Evolutionary conservation across 2,329 filamentous ascomycete genomes (phyloP), one percentile per base, ranked within the genome.

Genomic region (Sclerotinia nivalis): DNA sequence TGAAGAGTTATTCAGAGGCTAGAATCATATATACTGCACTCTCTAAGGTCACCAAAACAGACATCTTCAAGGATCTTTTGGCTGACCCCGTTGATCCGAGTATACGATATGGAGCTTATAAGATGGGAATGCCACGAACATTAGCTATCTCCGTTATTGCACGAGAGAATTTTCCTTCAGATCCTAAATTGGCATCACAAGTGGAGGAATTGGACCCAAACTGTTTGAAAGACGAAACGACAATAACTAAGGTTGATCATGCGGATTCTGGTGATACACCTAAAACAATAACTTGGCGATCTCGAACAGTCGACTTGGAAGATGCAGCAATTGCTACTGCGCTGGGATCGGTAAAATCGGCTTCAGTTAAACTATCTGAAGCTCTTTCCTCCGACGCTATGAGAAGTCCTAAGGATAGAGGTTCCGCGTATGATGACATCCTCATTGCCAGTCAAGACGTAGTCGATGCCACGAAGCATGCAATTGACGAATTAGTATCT

Each of bases 71-170:
- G 78, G 95, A 98, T 72, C 85, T 97, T 34, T 83, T 99, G 70
- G 88, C 91, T 61, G 90, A 92, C 76, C 96, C 92, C 6, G 90
- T 97, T 72, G 96, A 99, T 78, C 94, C 94, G 2, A 97, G 93
- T 72, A 92, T 99, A 76, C 90, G 95, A 73, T 98, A 96, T 80
- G 94, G 94, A 49, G 93, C 96, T 25, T 98, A 98, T 79, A 93
- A 97, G 80, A 86, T 93, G 78, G 91, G 95, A 79, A 87, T 97
- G 45, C 92, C 95, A 0, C 89, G 96, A 56, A 97, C 93, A 2
- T 87, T 93, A 68, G 90, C 94, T 3, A 90, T 97, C 62, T 86
- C 91, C 0, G 87, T 89, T 10, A 91, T 98, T 73, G 91, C 93
- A 2, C 89, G 89, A 75, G 90, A 91, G 74, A 89, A 90, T 71